Evolutionary conservation across 352 stramenopile species (phyloP).

Genomic region (Pythium monospermum): DNA sequence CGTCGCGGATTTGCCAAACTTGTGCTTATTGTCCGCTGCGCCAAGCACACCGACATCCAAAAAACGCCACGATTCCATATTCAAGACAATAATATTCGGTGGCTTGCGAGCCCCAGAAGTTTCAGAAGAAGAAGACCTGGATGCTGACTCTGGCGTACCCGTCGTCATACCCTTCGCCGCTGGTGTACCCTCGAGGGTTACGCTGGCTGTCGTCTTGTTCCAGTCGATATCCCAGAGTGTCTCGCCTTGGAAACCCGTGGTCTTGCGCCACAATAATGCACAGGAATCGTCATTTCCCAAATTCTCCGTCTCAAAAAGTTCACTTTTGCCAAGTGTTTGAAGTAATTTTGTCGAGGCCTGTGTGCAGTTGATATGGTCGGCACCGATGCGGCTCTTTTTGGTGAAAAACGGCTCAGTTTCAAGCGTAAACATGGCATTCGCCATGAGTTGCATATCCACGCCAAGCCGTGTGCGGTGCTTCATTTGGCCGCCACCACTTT

Average conservation of each 20-base stretch:
- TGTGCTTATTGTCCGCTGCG: slow-evolving; percentile 34
- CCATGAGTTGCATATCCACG: slow-evolving; percentile 71
- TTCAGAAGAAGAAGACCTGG: not conserved
- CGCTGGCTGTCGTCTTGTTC: slow-evolving; percentile 22
- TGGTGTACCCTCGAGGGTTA: not conserved
- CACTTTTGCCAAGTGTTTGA: slow-evolving; percentile 34
- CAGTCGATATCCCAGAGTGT: slow-evolving; percentile 41
- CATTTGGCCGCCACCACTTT: not conserved
- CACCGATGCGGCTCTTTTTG: slow-evolving; percentile 25
- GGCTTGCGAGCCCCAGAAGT: not conserved
- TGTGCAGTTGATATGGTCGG: slow-evolving; percentile 63
- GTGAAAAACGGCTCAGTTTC: slow-evolving; percentile 55
- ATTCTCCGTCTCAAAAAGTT: slow-evolving; percentile 36
- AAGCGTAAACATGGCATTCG: slow-evolving; percentile 60
- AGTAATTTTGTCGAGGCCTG: slow-evolving; percentile 40
- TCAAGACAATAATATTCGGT: slow-evolving; percentile 71
- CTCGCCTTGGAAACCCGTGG: slow-evolving; percentile 45
- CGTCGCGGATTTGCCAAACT: slow-evolving; percentile 42
- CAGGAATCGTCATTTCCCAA: slow-evolving; percentile 63
- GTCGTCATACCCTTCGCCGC: not conserved
- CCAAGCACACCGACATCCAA: slow-evolving; percentile 66
- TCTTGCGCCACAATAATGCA: slow-evolving; percentile 61
- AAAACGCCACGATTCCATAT: slow-evolving; percentile 68
- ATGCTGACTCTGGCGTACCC: not conserved
- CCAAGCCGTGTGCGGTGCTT: slow-evolving; percentile 17